phyloP scores from a whole-genome alignment of 495 filamentous ascomycete genomes.

The Lasiosphaeria hispida region DNA sequence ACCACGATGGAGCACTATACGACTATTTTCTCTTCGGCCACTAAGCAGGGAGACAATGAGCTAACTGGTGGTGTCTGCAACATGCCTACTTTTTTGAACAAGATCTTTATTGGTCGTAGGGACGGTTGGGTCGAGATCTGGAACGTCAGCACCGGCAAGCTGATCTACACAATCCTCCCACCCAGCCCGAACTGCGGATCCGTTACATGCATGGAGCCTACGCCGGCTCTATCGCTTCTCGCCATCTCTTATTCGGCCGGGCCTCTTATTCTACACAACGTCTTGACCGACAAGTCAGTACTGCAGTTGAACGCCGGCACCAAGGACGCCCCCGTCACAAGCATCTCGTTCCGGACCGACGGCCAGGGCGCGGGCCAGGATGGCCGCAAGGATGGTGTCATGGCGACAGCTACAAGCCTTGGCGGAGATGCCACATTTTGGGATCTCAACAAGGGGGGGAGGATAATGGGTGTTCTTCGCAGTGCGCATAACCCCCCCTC shows the following conservation, averaged over 20 bases:
- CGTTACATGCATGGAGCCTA: constrained; percentile 79
- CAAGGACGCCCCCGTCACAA: constrained; percentile 61
- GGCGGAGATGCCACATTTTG: constrained; percentile 90
- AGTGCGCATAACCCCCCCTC: constrained; percentile 78
- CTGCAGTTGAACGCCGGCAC: constrained; percentile 61
- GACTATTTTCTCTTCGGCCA: constrained; percentile 56
- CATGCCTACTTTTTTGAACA: constrained; percentile 94
- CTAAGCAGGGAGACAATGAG: constrained; percentile 50
- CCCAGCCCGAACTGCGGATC: constrained; percentile 62
- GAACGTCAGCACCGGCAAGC: constrained; percentile 89
- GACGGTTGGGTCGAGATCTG: constrained; percentile 95
- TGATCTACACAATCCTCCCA: constrained; percentile 80
- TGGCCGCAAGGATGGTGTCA: constrained; percentile 73
- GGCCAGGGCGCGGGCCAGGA: constrained; percentile 87
- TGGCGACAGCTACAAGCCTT: constrained; percentile 71
- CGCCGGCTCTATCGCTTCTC: constrained; percentile 78
- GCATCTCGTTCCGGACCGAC: constrained; percentile 88
- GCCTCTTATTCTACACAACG: constrained; percentile 72
- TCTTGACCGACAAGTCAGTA: constrained; percentile 68
- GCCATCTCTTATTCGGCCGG: constrained; percentile 83
- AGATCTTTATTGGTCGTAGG: constrained; percentile 79
- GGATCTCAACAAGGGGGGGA: constrained; percentile 87
- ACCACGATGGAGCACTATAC: constrained; percentile 86
- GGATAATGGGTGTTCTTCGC: constrained; percentile 75
- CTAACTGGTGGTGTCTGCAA: constrained; percentile 71